Conservation (phyloP, 495 filamentous ascomycete genomes). For the Aspergillus ostianus region DNA sequence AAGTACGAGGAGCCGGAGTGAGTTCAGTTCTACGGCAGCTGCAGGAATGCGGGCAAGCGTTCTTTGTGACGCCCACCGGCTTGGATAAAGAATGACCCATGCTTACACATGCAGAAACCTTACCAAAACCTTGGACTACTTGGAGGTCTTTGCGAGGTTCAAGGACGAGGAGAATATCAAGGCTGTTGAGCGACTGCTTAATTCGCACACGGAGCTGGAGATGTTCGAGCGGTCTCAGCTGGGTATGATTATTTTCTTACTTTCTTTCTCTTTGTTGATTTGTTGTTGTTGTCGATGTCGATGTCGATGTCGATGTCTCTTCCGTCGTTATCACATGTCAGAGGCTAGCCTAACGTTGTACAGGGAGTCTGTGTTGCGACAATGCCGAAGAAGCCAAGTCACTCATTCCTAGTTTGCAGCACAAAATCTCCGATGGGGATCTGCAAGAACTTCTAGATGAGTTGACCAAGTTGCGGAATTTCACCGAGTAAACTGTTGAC, state of each 20-base stretch:
- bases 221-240: conserved; percentile 93
- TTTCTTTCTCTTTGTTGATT: conserved; percentile 6
- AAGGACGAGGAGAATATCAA: conserved; percentile 92
- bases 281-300: background rate
- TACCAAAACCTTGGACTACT: conserved; percentile 82
- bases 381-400: conserved; percentile 94
- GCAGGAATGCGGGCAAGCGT: background rate
- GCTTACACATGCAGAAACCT: conserved; percentile 49
- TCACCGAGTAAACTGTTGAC: conserved; percentile 40
- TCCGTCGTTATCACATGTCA: background rate
- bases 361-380: conserved; percentile 89
- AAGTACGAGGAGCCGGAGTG: conserved; percentile 54
- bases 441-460: conserved; percentile 85
- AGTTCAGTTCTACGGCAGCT: conserved; percentile 20
- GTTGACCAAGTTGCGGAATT: conserved; percentile 73
- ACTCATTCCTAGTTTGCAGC: conserved; percentile 81
- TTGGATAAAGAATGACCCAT: background rate
- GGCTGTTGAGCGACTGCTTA: conserved; percentile 80
- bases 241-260: conserved; percentile 55
- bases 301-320: conserved; percentile 7
- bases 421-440: conserved; percentile 86
- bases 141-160: conserved; percentile 91
- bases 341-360: conserved; percentile 14
- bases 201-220: conserved; percentile 72
- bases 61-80: background rate